phyloP scores from a whole-genome alignment of 441 rosid genomes.

The Erodium texanum region DNA sequence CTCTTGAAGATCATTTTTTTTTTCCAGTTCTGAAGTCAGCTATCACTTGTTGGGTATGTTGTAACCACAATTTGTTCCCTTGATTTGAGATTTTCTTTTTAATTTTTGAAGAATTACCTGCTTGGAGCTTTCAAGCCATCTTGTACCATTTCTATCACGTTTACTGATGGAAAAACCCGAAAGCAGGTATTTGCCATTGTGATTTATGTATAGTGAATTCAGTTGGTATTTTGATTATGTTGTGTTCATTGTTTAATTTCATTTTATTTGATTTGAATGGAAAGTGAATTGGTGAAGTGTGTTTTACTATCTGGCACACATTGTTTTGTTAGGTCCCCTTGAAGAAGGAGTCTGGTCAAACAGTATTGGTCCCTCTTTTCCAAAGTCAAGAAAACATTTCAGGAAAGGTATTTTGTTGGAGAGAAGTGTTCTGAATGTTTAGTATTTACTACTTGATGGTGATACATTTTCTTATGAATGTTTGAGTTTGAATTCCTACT shows the following conservation, averaged over 20 bases:
- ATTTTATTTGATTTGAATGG: background rate
- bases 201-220: background rate
- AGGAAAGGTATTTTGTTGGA: constrained; percentile 53
- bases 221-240: background rate
- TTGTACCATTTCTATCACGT: constrained; percentile 58
- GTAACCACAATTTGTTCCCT: background rate
- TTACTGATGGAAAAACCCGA: constrained; percentile 71
- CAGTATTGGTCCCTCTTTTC: constrained; percentile 68
- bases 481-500: too few relatives aligned
- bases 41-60: too few relatives aligned
- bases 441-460: too few relatives aligned
- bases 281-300: background rate
- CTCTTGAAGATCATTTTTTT: too few relatives aligned
- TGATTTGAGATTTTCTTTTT: background rate
- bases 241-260: too few relatives aligned
- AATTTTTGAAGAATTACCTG: constrained; percentile 55
- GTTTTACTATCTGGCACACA: background rate
- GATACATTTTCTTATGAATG: too few relatives aligned
- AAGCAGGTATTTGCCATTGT: constrained; percentile 49
- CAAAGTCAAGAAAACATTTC: constrained; percentile 91
- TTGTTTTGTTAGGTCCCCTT: constrained; percentile 48
- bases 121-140: constrained; percentile 97
- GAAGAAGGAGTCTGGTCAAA: constrained; percentile 94
- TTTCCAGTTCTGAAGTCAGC: too few relatives aligned
- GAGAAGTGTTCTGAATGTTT: background rate